Percentiles rank a stretch among this genome's conserved stretches.
Evolutionary conservation across 1,284 basidiomycete genomes (phyloP).

Genomic region (Singerocomus rubriflavus): DNA sequence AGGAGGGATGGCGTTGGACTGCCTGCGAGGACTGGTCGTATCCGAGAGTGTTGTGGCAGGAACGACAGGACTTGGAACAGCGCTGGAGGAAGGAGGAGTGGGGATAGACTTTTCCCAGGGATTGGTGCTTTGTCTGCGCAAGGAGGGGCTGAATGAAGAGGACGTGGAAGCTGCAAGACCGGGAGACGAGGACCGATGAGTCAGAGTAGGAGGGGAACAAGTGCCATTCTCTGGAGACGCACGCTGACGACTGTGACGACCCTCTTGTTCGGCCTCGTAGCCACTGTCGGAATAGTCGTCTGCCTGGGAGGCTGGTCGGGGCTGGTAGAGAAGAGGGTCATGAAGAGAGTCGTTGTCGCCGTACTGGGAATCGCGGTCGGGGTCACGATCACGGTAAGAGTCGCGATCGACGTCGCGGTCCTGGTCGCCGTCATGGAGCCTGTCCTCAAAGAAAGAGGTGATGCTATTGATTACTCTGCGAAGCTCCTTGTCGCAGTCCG

Average conservation of each 20-base stretch:
- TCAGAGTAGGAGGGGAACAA: constrained; percentile 42
- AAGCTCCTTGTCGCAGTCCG: constrained; percentile 93
- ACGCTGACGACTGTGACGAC: constrained; percentile 72
- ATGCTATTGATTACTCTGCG: constrained; percentile 90
- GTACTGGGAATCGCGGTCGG: constrained; percentile 48
- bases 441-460: constrained; percentile 91
- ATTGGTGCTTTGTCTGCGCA: constrained; percentile 61
- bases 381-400: constrained; percentile 46
- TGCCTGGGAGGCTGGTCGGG: constrained; percentile 51
- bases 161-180: constrained; percentile 59
- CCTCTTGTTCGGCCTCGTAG: constrained; percentile 73
- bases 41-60: constrained; percentile 58
- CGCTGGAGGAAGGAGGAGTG: constrained; percentile 48
- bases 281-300: constrained; percentile 77
- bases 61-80: constrained; percentile 44
- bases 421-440: constrained; percentile 71
- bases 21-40: constrained; percentile 60
- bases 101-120: constrained; percentile 66
- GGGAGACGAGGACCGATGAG: constrained; percentile 53
- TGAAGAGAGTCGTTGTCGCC: constrained; percentile 54
- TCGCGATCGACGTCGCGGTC: constrained; percentile 62
- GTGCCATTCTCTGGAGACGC: constrained; percentile 52
- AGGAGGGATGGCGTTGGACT: constrained; percentile 46
- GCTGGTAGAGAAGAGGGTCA: constrained; percentile 58
- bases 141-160: constrained; percentile 57